Conservation (phyloP, 805 yeast species). For the Saitoella complicata region DNA sequence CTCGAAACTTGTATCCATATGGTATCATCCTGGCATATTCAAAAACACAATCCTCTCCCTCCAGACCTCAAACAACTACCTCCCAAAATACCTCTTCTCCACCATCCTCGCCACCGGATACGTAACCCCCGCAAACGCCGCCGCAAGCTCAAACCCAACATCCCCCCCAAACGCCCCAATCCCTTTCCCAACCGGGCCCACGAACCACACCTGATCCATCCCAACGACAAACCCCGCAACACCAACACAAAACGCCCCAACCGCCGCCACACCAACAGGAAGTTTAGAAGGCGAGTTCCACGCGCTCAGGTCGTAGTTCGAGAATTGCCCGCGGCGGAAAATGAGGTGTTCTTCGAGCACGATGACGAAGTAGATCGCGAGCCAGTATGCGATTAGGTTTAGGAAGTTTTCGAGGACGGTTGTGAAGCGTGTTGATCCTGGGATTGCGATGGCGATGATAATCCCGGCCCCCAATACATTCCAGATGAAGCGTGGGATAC, state of each 20-base stretch:
- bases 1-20: too few relatives aligned
- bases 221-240: constrained; percentile 76
- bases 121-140: constrained; percentile 47
- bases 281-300: constrained; percentile 41
- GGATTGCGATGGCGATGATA: constrained; percentile 74
- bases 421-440: constrained; percentile 64
- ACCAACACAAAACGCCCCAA: constrained; percentile 65
- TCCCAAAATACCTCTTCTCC: constrained; percentile 45
- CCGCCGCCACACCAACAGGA: constrained; percentile 69
- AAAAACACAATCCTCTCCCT: too few relatives aligned
- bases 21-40: too few relatives aligned
- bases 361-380: constrained; percentile 69
- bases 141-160: constrained; percentile 68
- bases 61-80: constrained; percentile 10
- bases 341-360: constrained; percentile 69
- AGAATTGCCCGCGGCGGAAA: constrained; percentile 41
- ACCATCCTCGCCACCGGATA: constrained; percentile 43
- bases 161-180: constrained; percentile 47
- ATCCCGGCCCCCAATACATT: constrained; percentile 57
- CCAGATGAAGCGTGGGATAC: constrained; percentile 74
- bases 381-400: constrained; percentile 83
- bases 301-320: constrained; percentile 45
- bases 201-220: constrained; percentile 75
- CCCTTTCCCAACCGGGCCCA: constrained; percentile 43
- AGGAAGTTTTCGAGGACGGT: constrained; percentile 68